These are phyloP conservation scores for Lepidium aucheri DNA, from an alignment of 345 rosid genomes.

Conservation along the genomic window DNA sequence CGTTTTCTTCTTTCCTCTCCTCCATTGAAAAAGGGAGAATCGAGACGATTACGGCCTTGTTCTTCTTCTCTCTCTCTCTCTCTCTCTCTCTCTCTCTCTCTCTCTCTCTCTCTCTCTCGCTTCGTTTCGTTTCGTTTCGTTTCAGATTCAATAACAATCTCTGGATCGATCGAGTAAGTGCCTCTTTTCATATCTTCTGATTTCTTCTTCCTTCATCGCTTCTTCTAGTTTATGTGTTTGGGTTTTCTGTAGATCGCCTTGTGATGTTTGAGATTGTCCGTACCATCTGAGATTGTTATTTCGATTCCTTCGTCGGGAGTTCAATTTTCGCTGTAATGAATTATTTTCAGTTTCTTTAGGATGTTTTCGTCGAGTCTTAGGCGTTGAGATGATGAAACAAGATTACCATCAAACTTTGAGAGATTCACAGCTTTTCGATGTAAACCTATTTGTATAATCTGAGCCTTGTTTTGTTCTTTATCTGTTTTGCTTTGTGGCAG, in stretches of 20 bases:
- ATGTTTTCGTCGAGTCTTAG: not conserved
- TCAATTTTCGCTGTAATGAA: not conserved
- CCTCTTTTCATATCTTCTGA: not conserved
- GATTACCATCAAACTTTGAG: slow-evolving; percentile 59
- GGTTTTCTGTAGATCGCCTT: slow-evolving; percentile 11
- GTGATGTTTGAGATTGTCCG: slow-evolving; percentile 53
- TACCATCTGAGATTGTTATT: slow-evolving; percentile 43
- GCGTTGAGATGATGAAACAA: slow-evolving; percentile 33
- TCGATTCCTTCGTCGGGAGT: not conserved
- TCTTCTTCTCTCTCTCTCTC: too few relatives aligned
- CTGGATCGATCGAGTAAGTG: too few relatives aligned
- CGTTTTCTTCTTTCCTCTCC: too few relatives aligned
- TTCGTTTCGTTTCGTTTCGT: too few relatives aligned
- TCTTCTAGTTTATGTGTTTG: too few relatives aligned
- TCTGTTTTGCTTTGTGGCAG: not conserved
- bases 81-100: too few relatives aligned
- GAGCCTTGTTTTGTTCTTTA: slow-evolving; percentile 7
- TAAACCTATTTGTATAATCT: slow-evolving; percentile 11
- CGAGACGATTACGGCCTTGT: too few relatives aligned
- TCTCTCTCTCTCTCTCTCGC: too few relatives aligned
- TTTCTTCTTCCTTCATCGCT: not conserved
- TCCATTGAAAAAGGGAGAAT: too few relatives aligned
- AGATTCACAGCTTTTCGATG: slow-evolving; percentile 34
- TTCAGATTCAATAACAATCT: too few relatives aligned
- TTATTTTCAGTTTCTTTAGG: not conserved